Base-by-base conservation (phyloP, 2,329 filamentous ascomycete genomes). In the Penicillium sp. region DNA sequence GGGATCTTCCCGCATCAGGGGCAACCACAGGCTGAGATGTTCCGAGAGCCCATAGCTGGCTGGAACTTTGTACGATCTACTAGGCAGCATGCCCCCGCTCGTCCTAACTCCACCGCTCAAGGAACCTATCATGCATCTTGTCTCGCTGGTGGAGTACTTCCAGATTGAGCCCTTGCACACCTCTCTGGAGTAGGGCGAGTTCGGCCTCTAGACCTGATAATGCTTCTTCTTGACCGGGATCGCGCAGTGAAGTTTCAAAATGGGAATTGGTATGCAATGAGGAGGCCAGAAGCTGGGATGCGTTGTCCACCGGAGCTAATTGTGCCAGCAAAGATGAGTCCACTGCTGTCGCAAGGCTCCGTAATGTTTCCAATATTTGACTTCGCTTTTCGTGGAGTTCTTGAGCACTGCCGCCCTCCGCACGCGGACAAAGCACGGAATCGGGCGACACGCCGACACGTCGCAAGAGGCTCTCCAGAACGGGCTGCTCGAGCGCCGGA, bases 81-180 rank as follows among this genome's bases (percentile, higher is more conserved):
- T 40, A 37, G 33, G 38, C 38, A n/a, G 10, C 38, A 20, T 1
- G 15, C 9, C 12, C 15, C 25, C 32, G 8, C n/a, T 18, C 20
- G 4, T 23, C 15, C 46, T 56, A 65, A 13, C 47, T 25, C 70
- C 70, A 72, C 43, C 47, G 61, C 37, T 68, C 63, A 33, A 72
- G 47, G 44, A 72, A 68, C 32, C 43, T 62, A 12, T 65, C 64
- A 32, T 59, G 63, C 10, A 45, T 47, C 41, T 56, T 59, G 47
- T 71, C 66, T 24, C 63, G 60, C 32, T 64, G 62, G 48, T 66
- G 58, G 32, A 72, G 48, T 44, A 63, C 52, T 46, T 67, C 65
- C 49, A 67, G 39, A 40, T 71, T 57, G 24, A 73, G 56, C n/a
- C 56, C 56, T 46, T 68, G 58, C 20, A 71, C 52, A 1, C 64